These are phyloP conservation scores for Populus alba DNA, from an alignment of 345 rosid genomes.

Conservation along the genomic window DNA sequence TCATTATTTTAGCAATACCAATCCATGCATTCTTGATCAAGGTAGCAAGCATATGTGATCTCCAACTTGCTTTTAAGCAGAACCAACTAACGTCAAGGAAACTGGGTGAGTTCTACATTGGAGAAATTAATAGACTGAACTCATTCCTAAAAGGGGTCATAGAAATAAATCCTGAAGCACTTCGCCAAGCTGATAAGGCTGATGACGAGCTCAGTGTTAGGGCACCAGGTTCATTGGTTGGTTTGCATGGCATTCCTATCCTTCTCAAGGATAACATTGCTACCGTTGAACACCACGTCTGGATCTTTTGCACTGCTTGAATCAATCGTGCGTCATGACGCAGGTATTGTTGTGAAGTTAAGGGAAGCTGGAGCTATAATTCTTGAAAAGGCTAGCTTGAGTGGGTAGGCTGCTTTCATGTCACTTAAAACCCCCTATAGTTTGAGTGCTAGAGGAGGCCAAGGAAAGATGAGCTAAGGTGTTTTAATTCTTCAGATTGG, in stretches of 20 bases:
- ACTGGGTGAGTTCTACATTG: constrained; percentile 41
- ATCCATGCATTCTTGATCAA: constrained; percentile 24
- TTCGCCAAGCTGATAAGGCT: constrained; percentile 48
- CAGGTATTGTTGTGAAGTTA: constrained; percentile 54
- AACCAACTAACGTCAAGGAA: constrained; percentile 56
- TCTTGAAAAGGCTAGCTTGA: constrained; percentile 73
- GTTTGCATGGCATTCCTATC: constrained; percentile 64
- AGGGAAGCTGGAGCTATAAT: constrained; percentile 64
- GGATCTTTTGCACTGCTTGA: constrained; percentile 65
- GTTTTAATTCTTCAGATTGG: neutral
- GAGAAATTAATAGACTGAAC: constrained; percentile 45
- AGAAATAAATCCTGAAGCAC: constrained; percentile 68
- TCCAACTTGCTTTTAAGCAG: constrained; percentile 46
- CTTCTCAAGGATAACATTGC: constrained; percentile 65
- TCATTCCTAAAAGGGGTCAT: constrained; percentile 52
- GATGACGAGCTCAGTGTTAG: constrained; percentile 45
- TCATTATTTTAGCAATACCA: neutral
- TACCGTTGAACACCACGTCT: constrained; percentile 70
- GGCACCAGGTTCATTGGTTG: constrained; percentile 12
- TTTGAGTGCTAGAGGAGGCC: constrained; percentile 59
- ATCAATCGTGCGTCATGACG: constrained; percentile 56
- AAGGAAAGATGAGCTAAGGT: constrained; percentile 51
- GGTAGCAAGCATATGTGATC: constrained; percentile 45
- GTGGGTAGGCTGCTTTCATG: constrained; percentile 42
- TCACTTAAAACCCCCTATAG: constrained; percentile 32